phyloP scores from a whole-genome alignment of 2,329 filamentous ascomycete species.

The Phaeoacremonium minimum region DNA sequence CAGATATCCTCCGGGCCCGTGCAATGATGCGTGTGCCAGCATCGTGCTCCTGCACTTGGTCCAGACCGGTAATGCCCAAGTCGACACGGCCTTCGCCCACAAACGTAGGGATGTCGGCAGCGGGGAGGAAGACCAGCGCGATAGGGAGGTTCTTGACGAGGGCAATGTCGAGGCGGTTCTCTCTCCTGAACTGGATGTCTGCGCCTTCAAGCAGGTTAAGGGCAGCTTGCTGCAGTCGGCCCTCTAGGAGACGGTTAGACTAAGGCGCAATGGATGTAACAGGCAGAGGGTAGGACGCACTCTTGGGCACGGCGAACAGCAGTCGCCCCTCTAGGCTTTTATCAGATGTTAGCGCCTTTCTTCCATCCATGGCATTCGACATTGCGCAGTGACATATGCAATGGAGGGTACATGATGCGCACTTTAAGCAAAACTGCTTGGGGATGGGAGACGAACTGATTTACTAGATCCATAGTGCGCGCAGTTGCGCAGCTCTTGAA shows the following conservation, averaged over 20 bases:
- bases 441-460: slow-evolving; percentile 37
- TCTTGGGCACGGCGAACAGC: slow-evolving; percentile 97
- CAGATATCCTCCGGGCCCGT: slow-evolving; percentile 42
- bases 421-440: too few relatives aligned
- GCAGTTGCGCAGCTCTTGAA: too few relatives aligned
- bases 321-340: slow-evolving; percentile 83
- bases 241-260: slow-evolving; percentile 56
- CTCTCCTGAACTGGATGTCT: slow-evolving; percentile 94
- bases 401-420: too few relatives aligned
- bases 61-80: slow-evolving; percentile 88
- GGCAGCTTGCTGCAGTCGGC: slow-evolving; percentile 80
- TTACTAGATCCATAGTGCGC: slow-evolving; percentile 48
- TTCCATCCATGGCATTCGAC: too few relatives aligned
- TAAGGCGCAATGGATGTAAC: background rate
- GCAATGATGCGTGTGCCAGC: slow-evolving; percentile 50
- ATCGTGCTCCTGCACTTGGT: slow-evolving; percentile 90
- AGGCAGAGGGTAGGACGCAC: slow-evolving; percentile 47
- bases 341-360: slow-evolving; percentile 25
- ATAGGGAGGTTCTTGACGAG: slow-evolving; percentile 96
- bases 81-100: slow-evolving; percentile 93
- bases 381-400: too few relatives aligned
- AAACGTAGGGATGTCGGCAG: slow-evolving; percentile 95
- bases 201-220: slow-evolving; percentile 89
- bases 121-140: slow-evolving; percentile 93
- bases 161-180: slow-evolving; percentile 93